phyloP scores from a whole-genome alignment of 202 grass and related monocot species.

The Eragrostis tef region DNA sequence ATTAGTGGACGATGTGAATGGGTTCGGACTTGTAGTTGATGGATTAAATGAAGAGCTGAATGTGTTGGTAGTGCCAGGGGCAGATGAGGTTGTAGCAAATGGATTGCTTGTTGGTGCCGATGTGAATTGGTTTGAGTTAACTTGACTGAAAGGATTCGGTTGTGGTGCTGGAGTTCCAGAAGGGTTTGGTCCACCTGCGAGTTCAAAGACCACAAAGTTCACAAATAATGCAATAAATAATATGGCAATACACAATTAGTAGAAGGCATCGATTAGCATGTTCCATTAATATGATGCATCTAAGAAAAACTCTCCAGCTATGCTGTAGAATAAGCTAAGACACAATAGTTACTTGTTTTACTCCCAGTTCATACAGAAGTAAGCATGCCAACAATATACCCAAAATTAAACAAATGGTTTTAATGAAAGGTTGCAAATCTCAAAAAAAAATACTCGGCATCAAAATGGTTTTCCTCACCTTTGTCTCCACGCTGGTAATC shows the following conservation, averaged over 20 bases:
- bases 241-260: slow-evolving; percentile 14
- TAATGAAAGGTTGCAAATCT: neutral
- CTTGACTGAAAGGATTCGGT: slow-evolving; percentile 41
- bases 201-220: slow-evolving; percentile 42
- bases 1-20: slow-evolving; percentile 50
- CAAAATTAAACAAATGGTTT: slow-evolving; percentile 1
- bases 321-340: neutral
- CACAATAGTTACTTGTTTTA: slow-evolving; percentile 27
- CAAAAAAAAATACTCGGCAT: neutral
- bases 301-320: slow-evolving; percentile 12
- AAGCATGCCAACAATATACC: slow-evolving; percentile 20
- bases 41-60: slow-evolving; percentile 42
- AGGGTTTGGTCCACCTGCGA: slow-evolving; percentile 69
- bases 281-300: slow-evolving; percentile 7
- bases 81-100: slow-evolving; percentile 32
- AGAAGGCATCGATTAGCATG: too few relatives aligned
- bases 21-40: slow-evolving; percentile 48
- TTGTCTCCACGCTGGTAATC: slow-evolving; percentile 87
- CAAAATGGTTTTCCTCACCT: slow-evolving; percentile 54
- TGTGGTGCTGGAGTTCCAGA: slow-evolving; percentile 57
- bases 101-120: slow-evolving; percentile 44
- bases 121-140: slow-evolving; percentile 50
- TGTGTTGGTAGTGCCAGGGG: slow-evolving; percentile 51
- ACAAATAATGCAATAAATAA: neutral
- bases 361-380: slow-evolving; percentile 23